Evolutionary conservation across 2,329 filamentous ascomycete species (phyloP).

Genomic region (Claviceps arundinis): DNA sequence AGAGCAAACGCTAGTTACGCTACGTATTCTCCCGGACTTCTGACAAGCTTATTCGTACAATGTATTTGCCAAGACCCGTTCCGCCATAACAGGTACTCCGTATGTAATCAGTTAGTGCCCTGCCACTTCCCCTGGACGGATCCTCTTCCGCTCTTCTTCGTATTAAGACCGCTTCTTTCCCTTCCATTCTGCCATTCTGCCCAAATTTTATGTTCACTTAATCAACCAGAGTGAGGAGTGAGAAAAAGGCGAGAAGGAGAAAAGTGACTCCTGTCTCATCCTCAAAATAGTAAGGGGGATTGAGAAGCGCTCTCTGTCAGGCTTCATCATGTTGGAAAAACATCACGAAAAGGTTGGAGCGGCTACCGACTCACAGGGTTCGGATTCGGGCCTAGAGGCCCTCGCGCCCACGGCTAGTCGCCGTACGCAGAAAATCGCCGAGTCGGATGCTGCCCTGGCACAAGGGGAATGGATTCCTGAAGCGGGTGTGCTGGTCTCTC

Average conservation of each 20-base stretch:
- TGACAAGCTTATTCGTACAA: no score
- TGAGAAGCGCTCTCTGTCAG: neutral
- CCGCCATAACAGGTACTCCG: neutral
- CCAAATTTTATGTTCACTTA: neutral
- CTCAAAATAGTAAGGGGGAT: neutral
- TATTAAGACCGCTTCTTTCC: neutral
- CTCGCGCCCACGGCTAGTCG: constrained; percentile 2
- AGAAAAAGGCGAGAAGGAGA: neutral
- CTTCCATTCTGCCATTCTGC: neutral
- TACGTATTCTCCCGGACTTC: no score
- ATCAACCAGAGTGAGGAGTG: no score
- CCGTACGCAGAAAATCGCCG: constrained; percentile 3
- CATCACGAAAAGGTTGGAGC: neutral
- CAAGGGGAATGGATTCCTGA: constrained; percentile 5
- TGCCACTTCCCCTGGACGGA: neutral
- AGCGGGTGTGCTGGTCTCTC: constrained; percentile 2
- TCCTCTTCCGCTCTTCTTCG: neutral
- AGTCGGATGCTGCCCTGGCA: constrained; percentile 5
- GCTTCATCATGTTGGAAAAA: neutral
- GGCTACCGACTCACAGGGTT: neutral
- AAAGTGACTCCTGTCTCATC: neutral
- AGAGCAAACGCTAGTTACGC: no score
- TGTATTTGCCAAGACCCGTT: no score
- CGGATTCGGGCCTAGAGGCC: constrained; percentile 1
- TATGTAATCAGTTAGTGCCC: no score